A percentile compares a stretch with the other conserved stretches of the same genome.
These are phyloP conservation scores for Glaciozyma antarctica DNA, from an alignment of 768 basidiomycete genomes.

Conservation along the genomic window DNA sequence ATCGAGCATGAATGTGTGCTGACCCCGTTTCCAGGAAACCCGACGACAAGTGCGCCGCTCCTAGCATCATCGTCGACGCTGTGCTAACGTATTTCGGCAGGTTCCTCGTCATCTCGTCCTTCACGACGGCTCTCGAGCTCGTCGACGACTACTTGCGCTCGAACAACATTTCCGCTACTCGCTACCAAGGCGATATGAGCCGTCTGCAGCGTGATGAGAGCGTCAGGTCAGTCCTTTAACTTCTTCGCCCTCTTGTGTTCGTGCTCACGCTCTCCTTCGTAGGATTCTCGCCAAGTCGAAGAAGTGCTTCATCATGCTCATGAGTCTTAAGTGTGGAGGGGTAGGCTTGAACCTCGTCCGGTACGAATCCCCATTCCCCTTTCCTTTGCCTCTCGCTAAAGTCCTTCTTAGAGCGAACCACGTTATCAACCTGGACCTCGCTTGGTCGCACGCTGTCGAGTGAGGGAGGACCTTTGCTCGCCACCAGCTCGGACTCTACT, in stretches of 20 bases:
- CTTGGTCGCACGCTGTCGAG: conserved; percentile 41
- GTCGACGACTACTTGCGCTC: conserved; percentile 54
- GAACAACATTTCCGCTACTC: conserved; percentile 36
- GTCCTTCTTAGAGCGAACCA: conserved; percentile 42
- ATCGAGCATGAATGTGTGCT: background rate
- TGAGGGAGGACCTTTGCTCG: too few relatives aligned
- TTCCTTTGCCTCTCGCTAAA: background rate
- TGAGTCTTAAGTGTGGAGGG: conserved; percentile 41
- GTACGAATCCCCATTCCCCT: conserved; percentile 6
- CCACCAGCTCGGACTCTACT: too few relatives aligned
- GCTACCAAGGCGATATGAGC: conserved; percentile 41
- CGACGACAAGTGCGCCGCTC: conserved; percentile 2
- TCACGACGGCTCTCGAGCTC: conserved; percentile 57
- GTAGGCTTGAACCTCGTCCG: conserved; percentile 37
- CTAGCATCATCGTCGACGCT: background rate
- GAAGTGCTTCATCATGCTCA: conserved; percentile 35
- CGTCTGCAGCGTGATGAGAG: conserved; percentile 34
- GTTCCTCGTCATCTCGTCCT: conserved; percentile 61
- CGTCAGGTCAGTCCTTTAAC: conserved; percentile 12
- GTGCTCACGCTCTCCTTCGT: conserved; percentile 33
- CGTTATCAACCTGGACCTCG: conserved; percentile 57
- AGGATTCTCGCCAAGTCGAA: conserved; percentile 28
- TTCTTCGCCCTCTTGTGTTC: conserved; percentile 21
- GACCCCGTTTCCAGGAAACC: background rate
- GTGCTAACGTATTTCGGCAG: conserved; percentile 32